Base-by-base conservation (phyloP, 2,329 filamentous ascomycete species). In the Fusarium sp. region DNA sequence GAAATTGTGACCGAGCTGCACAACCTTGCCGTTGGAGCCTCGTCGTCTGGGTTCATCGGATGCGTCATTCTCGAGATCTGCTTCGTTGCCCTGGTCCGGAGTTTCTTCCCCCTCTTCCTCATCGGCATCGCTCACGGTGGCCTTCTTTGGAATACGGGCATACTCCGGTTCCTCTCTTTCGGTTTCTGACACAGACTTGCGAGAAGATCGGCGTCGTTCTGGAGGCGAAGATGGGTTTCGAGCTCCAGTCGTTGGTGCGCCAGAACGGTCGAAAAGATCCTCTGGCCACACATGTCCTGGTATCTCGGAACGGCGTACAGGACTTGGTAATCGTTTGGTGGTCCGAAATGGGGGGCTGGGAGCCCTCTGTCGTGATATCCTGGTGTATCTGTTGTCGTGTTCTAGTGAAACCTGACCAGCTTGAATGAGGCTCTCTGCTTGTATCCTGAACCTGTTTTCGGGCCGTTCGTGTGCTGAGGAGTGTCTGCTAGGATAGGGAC, bases 341-440 rank as follows among this genome's bases (percentile, higher is more conserved):
- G 71, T 73, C 4, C 71, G 57, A 5, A 71, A 37, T 7, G 68
- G 71, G n/a, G 61, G 71, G 7, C 58, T 73, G 1, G 71, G 71
- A 6, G 71, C 71, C 20, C 70, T 73, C 40, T 65, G 35, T 6
- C 22, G 8, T 4, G 71, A 47, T 1, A 59, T 43, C 0, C 58
- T 50, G 3, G 68, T 64, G 8, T 65, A 57, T 4, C 11, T 22
- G 4, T 43, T 61, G 7, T 74, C 64, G n/a, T 37, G 20, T 4
- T 71, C 57, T 1, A 74, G 17, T 1, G 71, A 74, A 2, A 69
- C 71, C n/a, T 74, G 71, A 3, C 71, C 71, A n/a, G 65, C 65
- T 22, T 74, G 68, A 6, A 73, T 50, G 3, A 73, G 45, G 17
- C 40, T 73, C 35, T 74, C 71, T 0, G 71, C 71, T n/a, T 74